These are phyloP conservation scores for sunflower (Helianthus annuus) DNA, from an alignment of 129 eudicot species.

Conservation along the genomic window DNA sequence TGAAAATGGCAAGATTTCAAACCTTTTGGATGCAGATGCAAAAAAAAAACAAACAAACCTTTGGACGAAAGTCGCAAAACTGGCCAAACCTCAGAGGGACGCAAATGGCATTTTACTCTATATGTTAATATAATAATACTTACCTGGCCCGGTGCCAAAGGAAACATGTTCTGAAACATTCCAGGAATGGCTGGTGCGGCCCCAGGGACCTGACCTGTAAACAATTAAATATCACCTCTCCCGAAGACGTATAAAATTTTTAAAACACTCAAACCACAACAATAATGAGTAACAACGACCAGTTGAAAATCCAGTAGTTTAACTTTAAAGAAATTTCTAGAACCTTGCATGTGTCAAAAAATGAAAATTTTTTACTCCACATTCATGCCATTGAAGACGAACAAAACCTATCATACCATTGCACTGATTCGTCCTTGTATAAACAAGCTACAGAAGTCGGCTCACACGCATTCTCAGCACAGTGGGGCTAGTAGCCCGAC, in stretches of 20 bases:
- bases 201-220: slow-evolving; percentile 82
- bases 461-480: slow-evolving; percentile 99
- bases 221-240: slow-evolving; percentile 34
- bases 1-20: too few species aligned
- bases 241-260: not conserved
- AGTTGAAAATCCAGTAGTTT: slow-evolving; percentile 24
- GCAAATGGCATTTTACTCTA: not conserved
- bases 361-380: slow-evolving; percentile 19
- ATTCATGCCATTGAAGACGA: slow-evolving; percentile 62
- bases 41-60: too few species aligned
- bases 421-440: slow-evolving; percentile 89
- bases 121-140: not conserved
- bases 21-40: too few species aligned
- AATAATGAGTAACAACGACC: slow-evolving; percentile 11
- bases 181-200: slow-evolving; percentile 74
- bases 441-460: slow-evolving; percentile 98
- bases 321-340: slow-evolving; percentile 4
- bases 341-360: slow-evolving; percentile 21
- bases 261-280: slow-evolving; percentile 8
- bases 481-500: slow-evolving; percentile 99
- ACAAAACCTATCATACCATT: slow-evolving; percentile 85
- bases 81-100: too few species aligned
- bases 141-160: slow-evolving; percentile 79
- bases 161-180: slow-evolving; percentile 79
- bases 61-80: too few species aligned